Base-by-base conservation (phyloP, 1,139 yeast species). In the Hanseniaspora uvarum region DNA sequence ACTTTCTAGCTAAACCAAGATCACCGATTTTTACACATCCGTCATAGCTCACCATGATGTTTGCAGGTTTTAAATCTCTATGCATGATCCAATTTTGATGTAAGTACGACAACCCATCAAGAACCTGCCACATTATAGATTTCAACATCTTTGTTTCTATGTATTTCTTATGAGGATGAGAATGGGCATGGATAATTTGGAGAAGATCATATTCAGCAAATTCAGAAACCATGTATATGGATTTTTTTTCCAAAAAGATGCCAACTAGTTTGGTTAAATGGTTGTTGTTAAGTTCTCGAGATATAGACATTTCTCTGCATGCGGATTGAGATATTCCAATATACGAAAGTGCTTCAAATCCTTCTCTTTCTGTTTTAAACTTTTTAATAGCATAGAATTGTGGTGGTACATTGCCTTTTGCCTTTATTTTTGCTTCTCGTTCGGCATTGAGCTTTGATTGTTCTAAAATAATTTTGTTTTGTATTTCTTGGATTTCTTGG, bases 251-350 rank as follows among this genome's bases (percentile, higher is more conserved):
- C 57, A 94, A 70, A n/a, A 89, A 80, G 56, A 88, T 86, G 65
- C 89, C 96, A 14, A 82, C 79, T 55, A 94, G 73, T 59, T 79
- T 80, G 10, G 94, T 85, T 54, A 94, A 76, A 68, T 92, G 92
- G 56, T 78, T 76, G 67, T 92, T 87, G 60, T 76, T 75, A 55
- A 92, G 72, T 65, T 94, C 99, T 49, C 95, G 78, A 66, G 98
- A 92, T 24, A 92, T 72, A 1, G 96, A 86, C 94, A 92, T 88
- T 68, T 92, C 99, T 58, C 99, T 74, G 48, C 94, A 86, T 1
- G 98, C 98, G 62, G 94, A 83, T 67, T 92, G 98, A 3, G 96
- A 87, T 12, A 92, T 86, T 0, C 99, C 98, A 0, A 96, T 88
- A 65, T 89, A 92, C 66, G 86, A 92, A 10, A 84, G 70, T 33